Conservation (phyloP, 2,329 filamentous ascomycete species). For the Epichloe scottii region DNA sequence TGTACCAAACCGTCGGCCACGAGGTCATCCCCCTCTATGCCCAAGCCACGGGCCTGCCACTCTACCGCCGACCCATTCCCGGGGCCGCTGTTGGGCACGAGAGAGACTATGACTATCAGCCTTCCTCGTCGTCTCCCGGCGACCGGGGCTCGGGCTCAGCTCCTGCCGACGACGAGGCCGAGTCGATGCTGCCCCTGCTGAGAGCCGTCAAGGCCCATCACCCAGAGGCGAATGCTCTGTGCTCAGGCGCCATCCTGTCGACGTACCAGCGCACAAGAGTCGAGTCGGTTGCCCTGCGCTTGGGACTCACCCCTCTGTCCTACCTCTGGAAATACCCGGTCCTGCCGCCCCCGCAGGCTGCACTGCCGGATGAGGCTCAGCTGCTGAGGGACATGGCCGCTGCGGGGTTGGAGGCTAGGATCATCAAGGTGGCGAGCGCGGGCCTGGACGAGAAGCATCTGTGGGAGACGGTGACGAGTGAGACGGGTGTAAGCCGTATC, state of each 20-base stretch:
- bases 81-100: constrained; percentile 59
- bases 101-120: constrained; percentile 49
- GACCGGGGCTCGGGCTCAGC: neutral
- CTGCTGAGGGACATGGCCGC: constrained; percentile 72
- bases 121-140: neutral
- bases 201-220: constrained; percentile 50
- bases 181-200: constrained; percentile 72
- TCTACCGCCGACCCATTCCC: constrained; percentile 68
- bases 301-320: constrained; percentile 72
- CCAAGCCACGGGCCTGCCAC: constrained; percentile 62
- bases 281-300: constrained; percentile 74
- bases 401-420: constrained; percentile 70
- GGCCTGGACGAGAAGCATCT: constrained; percentile 71
- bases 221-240: constrained; percentile 74
- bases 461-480: constrained; percentile 64
- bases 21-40: constrained; percentile 76
- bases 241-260: constrained; percentile 82
- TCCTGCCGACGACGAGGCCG: constrained; percentile 62
- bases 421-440: constrained; percentile 89
- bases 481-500: constrained; percentile 32
- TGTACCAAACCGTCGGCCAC: constrained; percentile 98
- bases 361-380: constrained; percentile 31
- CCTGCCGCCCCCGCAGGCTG: constrained; percentile 39
- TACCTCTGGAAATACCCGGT: constrained; percentile 87
- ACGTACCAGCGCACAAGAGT: constrained; percentile 96